Conservation (phyloP, 768 basidiomycete genomes). For the Tylopilus plumbeoviolaceoides region DNA sequence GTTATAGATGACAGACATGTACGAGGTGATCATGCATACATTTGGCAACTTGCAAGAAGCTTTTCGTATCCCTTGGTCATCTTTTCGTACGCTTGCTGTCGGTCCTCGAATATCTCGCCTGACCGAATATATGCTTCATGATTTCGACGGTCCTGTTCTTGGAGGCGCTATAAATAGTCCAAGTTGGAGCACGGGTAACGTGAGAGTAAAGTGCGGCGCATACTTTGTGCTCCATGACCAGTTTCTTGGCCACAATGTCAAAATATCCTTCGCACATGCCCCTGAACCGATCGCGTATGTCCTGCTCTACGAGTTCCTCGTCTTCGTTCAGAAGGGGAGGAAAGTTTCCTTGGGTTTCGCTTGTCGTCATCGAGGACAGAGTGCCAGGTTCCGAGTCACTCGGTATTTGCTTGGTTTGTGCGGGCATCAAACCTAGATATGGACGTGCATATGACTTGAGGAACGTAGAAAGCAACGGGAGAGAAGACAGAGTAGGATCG, state of each 20-base stretch:
- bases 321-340: slow-evolving; percentile 45
- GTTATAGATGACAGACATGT: slow-evolving; percentile 8
- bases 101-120: slow-evolving; percentile 98
- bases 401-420: slow-evolving; percentile 55
- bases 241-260: slow-evolving; percentile 85
- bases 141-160: slow-evolving; percentile 95
- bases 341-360: slow-evolving; percentile 35
- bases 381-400: slow-evolving; percentile 52
- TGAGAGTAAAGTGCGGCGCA: slow-evolving; percentile 14
- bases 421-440: slow-evolving; percentile 75
- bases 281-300: slow-evolving; percentile 84
- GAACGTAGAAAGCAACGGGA: slow-evolving; percentile 89
- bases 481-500: slow-evolving; percentile 80
- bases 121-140: slow-evolving; percentile 99
- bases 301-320: slow-evolving; percentile 79
- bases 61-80: slow-evolving; percentile 97
- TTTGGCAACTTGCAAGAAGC: slow-evolving; percentile 81
- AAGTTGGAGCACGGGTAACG: background rate
- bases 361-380: slow-evolving; percentile 39
- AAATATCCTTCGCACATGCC: slow-evolving; percentile 94
- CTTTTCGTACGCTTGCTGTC: slow-evolving; percentile 98
- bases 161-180: slow-evolving; percentile 60
- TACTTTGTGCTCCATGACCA: slow-evolving; percentile 89
- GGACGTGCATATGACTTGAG: slow-evolving; percentile 89
- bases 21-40: slow-evolving; percentile 43